Evolutionary conservation across 495 filamentous ascomycete species (phyloP).

Genomic region (Penicillium samsonianum): DNA sequence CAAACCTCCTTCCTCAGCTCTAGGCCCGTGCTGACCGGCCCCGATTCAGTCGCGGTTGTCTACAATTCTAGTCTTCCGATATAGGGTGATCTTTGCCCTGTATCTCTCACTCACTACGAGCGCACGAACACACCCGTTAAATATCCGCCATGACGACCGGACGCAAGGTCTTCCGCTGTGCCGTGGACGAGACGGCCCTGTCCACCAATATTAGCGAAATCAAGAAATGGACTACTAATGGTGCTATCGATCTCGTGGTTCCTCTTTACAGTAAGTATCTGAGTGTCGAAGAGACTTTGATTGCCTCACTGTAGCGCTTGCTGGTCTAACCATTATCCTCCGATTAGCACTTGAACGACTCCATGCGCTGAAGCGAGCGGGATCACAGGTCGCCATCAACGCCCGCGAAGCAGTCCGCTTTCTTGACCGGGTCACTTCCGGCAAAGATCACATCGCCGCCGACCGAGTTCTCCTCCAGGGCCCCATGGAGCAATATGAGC

Average conservation of each 20-base stretch:
- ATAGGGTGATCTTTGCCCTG: constrained; percentile 32
- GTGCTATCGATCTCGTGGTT: constrained; percentile 64
- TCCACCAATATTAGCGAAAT: constrained; percentile 69
- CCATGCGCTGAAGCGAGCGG: constrained; percentile 58
- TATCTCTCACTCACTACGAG: constrained; percentile 12
- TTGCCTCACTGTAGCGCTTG: constrained; percentile 2
- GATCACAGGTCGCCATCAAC: constrained; percentile 57
- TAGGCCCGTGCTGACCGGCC: constrained; percentile 33
- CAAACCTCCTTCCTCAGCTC: constrained; percentile 37
- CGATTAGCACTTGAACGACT: constrained; percentile 56
- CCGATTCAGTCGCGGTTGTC: constrained; percentile 36
- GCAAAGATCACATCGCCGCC: constrained; percentile 50
- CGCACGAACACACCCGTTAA: constrained; percentile 18
- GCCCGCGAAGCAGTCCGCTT: constrained; percentile 65
- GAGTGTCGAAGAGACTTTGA: not conserved
- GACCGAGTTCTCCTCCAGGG: constrained; percentile 55
- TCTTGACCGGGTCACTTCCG: constrained; percentile 63
- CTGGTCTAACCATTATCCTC: constrained; percentile 20
- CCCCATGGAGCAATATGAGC: constrained; percentile 58
- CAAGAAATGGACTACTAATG: constrained; percentile 66
- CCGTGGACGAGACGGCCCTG: constrained; percentile 71
- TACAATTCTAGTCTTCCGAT: constrained; percentile 35
- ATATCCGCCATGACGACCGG: constrained; percentile 44
- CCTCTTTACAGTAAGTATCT: constrained; percentile 63
- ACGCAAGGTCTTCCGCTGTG: constrained; percentile 70